Conservation (phyloP, 257 asterid genomes). For the Verbascum thapsus region DNA sequence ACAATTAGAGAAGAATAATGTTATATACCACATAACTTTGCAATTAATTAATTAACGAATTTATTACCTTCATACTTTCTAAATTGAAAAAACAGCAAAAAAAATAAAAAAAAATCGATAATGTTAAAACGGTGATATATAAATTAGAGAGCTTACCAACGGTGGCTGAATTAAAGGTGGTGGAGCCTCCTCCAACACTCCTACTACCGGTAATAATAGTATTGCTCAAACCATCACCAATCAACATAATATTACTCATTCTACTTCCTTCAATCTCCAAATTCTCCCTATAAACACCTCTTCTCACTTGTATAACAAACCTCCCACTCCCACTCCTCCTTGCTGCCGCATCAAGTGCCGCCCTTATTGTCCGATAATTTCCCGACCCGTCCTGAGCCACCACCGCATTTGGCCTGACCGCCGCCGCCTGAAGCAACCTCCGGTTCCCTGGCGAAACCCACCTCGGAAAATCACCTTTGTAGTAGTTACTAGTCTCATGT, state of each 20-base stretch:
- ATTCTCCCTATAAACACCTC: slow-evolving; percentile 58
- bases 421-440: slow-evolving; percentile 38
- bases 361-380: slow-evolving; percentile 39
- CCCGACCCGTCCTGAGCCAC: slow-evolving; percentile 72
- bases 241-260: slow-evolving; percentile 61
- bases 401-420: slow-evolving; percentile 38
- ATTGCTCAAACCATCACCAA: slow-evolving; percentile 67
- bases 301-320: slow-evolving; percentile 48
- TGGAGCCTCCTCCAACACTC: slow-evolving; percentile 79
- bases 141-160: slow-evolving; percentile 63
- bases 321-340: slow-evolving; percentile 44
- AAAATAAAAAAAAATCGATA: too few relatives aligned
- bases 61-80: too few relatives aligned
- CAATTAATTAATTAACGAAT: too few relatives aligned
- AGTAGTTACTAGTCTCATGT: slow-evolving; percentile 14
- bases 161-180: slow-evolving; percentile 80
- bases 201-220: slow-evolving; percentile 78
- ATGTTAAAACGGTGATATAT: too few relatives aligned
- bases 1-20: too few relatives aligned
- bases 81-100: too few relatives aligned
- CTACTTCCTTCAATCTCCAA: slow-evolving; percentile 36
- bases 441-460: slow-evolving; percentile 47
- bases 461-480: slow-evolving; percentile 35
- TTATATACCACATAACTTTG: too few relatives aligned
- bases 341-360: slow-evolving; percentile 49